Conservation (phyloP, 2,329 filamentous ascomycete species). For the Beauveria varroae region DNA sequence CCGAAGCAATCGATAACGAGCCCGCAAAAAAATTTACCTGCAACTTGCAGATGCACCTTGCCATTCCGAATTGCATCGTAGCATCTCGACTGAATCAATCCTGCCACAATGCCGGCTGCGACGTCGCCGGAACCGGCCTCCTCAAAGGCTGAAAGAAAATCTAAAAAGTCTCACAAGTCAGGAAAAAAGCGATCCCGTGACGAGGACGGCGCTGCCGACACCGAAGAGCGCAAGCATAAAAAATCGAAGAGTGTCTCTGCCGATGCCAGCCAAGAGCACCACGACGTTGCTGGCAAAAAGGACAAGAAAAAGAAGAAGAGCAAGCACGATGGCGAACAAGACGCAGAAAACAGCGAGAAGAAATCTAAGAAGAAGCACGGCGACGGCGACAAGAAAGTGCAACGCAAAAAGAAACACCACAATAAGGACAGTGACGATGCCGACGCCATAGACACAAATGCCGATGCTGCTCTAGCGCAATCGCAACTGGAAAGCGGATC, state of each 20-base stretch:
- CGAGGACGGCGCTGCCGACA: constrained; percentile 30
- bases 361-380: constrained; percentile 15
- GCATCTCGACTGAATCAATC: constrained; percentile 11
- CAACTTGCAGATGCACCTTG: not conserved
- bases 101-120: constrained; percentile 26
- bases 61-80: not conserved
- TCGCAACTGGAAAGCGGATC: constrained; percentile 1
- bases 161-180: constrained; percentile 25
- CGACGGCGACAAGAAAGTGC: not conserved
- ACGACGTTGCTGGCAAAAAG: constrained; percentile 24
- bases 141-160: constrained; percentile 31
- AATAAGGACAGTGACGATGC: constrained; percentile 24
- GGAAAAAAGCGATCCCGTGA: constrained; percentile 40
- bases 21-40: constrained; percentile 19
- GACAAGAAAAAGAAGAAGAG: constrained; percentile 26
- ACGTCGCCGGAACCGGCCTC: constrained; percentile 22
- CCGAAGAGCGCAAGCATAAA: constrained; percentile 39
- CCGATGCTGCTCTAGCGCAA: constrained; percentile 11
- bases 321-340: constrained; percentile 18
- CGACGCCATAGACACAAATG: constrained; percentile 20
- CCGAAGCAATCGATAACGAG: constrained; percentile 16
- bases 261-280: constrained; percentile 18
- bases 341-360: not conserved
- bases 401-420: constrained; percentile 16
- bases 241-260: constrained; percentile 40